Evolutionary conservation across 306 rosid genomes (phyloP), one percentile per base, ranked within the genome.

Genomic region (Lathyrus aphaca): DNA sequence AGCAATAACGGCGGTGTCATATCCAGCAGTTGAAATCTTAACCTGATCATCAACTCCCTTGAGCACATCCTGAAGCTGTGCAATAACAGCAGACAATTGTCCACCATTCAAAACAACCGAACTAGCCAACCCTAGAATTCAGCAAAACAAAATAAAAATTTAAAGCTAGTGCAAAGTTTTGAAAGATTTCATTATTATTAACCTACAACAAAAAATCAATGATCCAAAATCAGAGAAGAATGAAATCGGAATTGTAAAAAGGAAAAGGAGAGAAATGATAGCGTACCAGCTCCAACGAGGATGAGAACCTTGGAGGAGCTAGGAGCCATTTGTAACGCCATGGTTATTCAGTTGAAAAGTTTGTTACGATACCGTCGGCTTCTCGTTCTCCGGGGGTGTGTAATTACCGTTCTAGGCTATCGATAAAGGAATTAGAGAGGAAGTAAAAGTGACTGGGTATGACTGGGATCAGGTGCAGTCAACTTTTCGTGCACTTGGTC

Each of bases 261-360:
- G 39, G 39, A 35, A 35, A 35, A 35, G 39, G 39, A 7, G 39
- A 35, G 39, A 35, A 35, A 0, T 0, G 39, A 35, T 32, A 13
- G 64, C 5, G 29, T 23, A 39, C 97, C 96, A 63, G 96, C 97
- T 78, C 97, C 97, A 5, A 85, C 80, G 50, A 91, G 89, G 79
- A 91, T 77, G 45, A 91, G 92, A 85, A 86, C 86, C 86, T 91
- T 88, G 77, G 95, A 88, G 55, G 84, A 75, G 32, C 84, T 77
- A 18, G 84, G 78, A 2, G 61, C 95, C 95, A 87, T 64, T 51
- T 86, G 90, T 19, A 88, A 78, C 5, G 95, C 91, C 96, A 84
- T 90, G 27, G 42, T 27, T 49, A 1, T 53, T 53, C 59, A 21
- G 32, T 23, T 53, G 35, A 53, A 11, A 25, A 13, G 18, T 37